A percentile compares a stretch with the other conserved stretches of the same genome.
Conservation (phyloP, 179 eudicot genomes). For the Heliamphora pulchella region DNA sequence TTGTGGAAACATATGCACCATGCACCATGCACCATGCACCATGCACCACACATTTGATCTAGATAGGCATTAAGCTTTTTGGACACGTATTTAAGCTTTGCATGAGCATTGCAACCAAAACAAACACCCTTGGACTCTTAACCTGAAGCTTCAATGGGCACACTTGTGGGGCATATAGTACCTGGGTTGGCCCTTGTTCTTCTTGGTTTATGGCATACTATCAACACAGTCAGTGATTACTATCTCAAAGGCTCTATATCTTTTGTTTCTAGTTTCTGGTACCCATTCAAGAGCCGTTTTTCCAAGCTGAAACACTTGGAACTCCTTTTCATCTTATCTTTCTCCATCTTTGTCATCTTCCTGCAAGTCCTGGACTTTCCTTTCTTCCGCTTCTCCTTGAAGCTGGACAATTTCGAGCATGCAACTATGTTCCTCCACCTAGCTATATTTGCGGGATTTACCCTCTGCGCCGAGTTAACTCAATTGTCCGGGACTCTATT, state of each 20-base stretch:
- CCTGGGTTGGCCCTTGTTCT: slow-evolving; percentile 68
- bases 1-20: slow-evolving; percentile 57
- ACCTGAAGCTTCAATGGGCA: slow-evolving; percentile 46
- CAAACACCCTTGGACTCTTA: slow-evolving; percentile 7
- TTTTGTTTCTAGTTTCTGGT: slow-evolving; percentile 52
- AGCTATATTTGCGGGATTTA: slow-evolving; percentile 48
- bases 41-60: slow-evolving; percentile 18
- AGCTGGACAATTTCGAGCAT: slow-evolving; percentile 71
- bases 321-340: slow-evolving; percentile 49
- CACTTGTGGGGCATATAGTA: slow-evolving; percentile 61
- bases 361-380: slow-evolving; percentile 53
- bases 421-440: slow-evolving; percentile 84
- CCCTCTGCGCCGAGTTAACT: slow-evolving; percentile 43
- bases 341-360: slow-evolving; percentile 51
- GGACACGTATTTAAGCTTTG: slow-evolving; percentile 27
- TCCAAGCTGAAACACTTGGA: slow-evolving; percentile 43
- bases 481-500: slow-evolving; percentile 33
- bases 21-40: slow-evolving; percentile 66
- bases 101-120: slow-evolving; percentile 1
- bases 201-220: slow-evolving; percentile 71
- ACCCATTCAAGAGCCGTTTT: slow-evolving; percentile 40
- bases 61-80: slow-evolving; percentile 8
- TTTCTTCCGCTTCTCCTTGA: slow-evolving; percentile 33
- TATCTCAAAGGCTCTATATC: slow-evolving; percentile 37
- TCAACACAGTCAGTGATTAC: slow-evolving; percentile 47